Conservation (phyloP, 2,329 filamentous ascomycete species). For the Fusarium albosuccineum region DNA sequence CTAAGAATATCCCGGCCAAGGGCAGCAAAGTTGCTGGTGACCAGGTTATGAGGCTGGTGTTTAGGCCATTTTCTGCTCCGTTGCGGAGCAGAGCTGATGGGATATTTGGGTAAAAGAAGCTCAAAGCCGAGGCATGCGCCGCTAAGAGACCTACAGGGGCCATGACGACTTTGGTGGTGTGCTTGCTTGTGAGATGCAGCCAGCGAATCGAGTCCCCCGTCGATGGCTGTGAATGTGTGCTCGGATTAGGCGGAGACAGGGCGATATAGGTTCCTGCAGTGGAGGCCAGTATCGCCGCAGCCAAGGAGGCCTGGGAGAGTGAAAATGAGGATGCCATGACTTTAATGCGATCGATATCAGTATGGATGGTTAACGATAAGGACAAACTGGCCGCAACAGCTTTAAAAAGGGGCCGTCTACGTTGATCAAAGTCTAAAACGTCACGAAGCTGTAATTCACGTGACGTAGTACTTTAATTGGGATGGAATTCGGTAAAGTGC, state of each 20-base stretch:
- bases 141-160: constrained; percentile 43
- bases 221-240: constrained; percentile 14
- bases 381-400: too few species aligned
- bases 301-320: constrained; percentile 34
- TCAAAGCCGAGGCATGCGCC: constrained; percentile 39
- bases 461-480: too few species aligned
- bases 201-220: constrained; percentile 41
- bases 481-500: too few species aligned
- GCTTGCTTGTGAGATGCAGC: constrained; percentile 45
- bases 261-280: constrained; percentile 48
- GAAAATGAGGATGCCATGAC: constrained; percentile 22
- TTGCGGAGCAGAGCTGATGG: constrained; percentile 45
- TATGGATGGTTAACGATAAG: too few species aligned
- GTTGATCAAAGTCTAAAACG: too few species aligned
- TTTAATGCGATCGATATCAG: too few species aligned
- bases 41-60: constrained; percentile 52
- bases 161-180: constrained; percentile 37
- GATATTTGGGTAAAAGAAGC: constrained; percentile 29
- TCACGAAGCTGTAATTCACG: too few species aligned
- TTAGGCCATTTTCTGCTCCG: constrained; percentile 50
- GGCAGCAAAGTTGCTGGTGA: constrained; percentile 52
- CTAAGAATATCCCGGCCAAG: constrained; percentile 49
- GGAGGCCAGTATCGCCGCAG: constrained; percentile 45
- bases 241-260: constrained; percentile 50
- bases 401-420: too few species aligned